Conservation (phyloP, 2,329 filamentous ascomycete genomes). For the Sporothrix humicola region DNA sequence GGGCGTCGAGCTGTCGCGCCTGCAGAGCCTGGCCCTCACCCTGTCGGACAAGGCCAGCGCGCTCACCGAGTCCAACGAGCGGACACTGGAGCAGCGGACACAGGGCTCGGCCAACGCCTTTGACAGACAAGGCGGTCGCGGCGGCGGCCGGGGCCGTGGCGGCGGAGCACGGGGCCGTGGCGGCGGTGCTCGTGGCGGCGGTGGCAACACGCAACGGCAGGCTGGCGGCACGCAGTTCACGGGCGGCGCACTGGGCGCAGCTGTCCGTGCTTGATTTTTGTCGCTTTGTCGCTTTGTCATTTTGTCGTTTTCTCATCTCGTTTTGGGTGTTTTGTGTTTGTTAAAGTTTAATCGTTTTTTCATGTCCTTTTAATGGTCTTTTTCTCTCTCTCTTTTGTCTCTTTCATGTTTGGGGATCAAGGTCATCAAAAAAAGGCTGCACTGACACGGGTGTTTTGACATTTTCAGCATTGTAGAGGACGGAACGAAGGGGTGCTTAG, state of each 20-base stretch:
- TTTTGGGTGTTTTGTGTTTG: conserved; percentile 11
- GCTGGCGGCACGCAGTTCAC: conserved; percentile 80
- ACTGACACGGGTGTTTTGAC: conserved; percentile 2
- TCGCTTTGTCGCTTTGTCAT: not conserved
- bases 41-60: conserved; percentile 95
- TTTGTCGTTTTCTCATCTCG: not conserved
- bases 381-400: not conserved
- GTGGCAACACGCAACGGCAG: conserved; percentile 67
- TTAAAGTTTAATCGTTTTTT: conserved; percentile 14
- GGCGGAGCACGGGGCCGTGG: conserved; percentile 67
- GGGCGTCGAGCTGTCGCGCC: conserved; percentile 94
- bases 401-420: conserved; percentile 20
- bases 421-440: conserved; percentile 21
- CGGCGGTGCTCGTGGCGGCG: conserved; percentile 62
- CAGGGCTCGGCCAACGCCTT: conserved; percentile 95
- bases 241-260: conserved; percentile 76
- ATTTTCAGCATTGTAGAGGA: not conserved
- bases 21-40: conserved; percentile 93
- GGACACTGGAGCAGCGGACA: conserved; percentile 94
- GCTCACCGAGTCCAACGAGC: conserved; percentile 96
- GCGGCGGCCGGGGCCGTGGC: conserved; percentile 69
- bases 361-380: not conserved
- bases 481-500: no score
- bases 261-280: conserved; percentile 61
- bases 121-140: conserved; percentile 84